Evolutionary conservation across 2,329 filamentous ascomycete species (phyloP).

Genomic region (Penicillium sp.): DNA sequence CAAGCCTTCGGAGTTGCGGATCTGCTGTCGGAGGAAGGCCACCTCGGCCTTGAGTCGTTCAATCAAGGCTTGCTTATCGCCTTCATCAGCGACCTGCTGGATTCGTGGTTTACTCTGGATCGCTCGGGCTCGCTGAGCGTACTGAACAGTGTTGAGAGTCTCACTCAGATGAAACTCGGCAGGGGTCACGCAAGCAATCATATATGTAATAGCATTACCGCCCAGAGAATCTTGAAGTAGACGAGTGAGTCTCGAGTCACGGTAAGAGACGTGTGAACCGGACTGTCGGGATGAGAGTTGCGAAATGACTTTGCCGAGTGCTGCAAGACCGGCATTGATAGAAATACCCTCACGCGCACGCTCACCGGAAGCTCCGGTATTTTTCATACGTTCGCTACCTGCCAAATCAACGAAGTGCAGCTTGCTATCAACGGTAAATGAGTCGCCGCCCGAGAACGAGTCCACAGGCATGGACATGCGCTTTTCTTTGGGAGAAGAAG

Average conservation of each 20-base stretch:
- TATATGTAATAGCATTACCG: slow-evolving; percentile 96
- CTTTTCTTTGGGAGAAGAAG: slow-evolving; percentile 68
- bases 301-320: slow-evolving; percentile 95
- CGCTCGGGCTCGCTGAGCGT: slow-evolving; percentile 89
- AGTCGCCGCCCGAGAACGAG: slow-evolving; percentile 63
- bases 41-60: slow-evolving; percentile 93
- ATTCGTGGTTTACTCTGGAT: slow-evolving; percentile 98
- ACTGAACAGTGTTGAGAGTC: slow-evolving; percentile 95
- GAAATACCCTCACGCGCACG: slow-evolving; percentile 94
- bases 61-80: slow-evolving; percentile 90
- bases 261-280: slow-evolving; percentile 91
- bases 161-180: slow-evolving; percentile 97
- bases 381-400: slow-evolving; percentile 94
- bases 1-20: slow-evolving; percentile 73
- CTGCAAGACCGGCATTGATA: slow-evolving; percentile 93
- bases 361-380: slow-evolving; percentile 92
- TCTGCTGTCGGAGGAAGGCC: slow-evolving; percentile 88
- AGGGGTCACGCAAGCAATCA: slow-evolving; percentile 97
- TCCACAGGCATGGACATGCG: slow-evolving; percentile 84
- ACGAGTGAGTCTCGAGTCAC: slow-evolving; percentile 94
- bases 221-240: slow-evolving; percentile 94
- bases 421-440: slow-evolving; percentile 93
- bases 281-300: slow-evolving; percentile 87
- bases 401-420: slow-evolving; percentile 97
- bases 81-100: slow-evolving; percentile 82